Conservation (phyloP, 2,329 filamentous ascomycete genomes). For the Diaporthe amygdali region DNA sequence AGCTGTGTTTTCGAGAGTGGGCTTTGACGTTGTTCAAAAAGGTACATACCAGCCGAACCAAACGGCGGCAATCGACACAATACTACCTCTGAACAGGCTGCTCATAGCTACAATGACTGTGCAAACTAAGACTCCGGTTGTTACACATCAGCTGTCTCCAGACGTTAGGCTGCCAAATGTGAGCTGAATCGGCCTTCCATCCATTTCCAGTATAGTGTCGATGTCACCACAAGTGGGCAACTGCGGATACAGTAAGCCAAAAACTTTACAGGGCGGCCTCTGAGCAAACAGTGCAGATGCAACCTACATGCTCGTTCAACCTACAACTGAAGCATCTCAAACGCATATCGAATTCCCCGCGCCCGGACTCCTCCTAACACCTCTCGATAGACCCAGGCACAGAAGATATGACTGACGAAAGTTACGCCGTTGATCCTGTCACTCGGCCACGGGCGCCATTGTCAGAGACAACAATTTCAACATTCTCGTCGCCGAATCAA, state of each 20-base stretch:
- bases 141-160: not conserved
- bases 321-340: not conserved
- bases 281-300: not conserved
- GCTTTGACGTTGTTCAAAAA: too few relatives aligned
- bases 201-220: not conserved
- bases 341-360: not conserved
- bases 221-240: not conserved
- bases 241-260: not conserved
- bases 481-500: too few relatives aligned
- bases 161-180: not conserved
- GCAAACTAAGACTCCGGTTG: too few relatives aligned
- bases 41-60: too few relatives aligned
- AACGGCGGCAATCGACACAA: too few relatives aligned
- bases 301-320: not conserved
- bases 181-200: not conserved
- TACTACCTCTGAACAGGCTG: too few relatives aligned
- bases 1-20: too few relatives aligned
- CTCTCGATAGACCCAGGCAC: not conserved
- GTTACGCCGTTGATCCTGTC: not conserved
- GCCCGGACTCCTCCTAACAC: too few relatives aligned
- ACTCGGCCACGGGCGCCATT: not conserved
- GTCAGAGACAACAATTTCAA: not conserved
- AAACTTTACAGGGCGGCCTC: not conserved
- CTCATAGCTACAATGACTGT: too few relatives aligned
- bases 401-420: not conserved